phyloP scores from a whole-genome alignment of 164 flowering plant genomes.

The Protea cynaroides region DNA sequence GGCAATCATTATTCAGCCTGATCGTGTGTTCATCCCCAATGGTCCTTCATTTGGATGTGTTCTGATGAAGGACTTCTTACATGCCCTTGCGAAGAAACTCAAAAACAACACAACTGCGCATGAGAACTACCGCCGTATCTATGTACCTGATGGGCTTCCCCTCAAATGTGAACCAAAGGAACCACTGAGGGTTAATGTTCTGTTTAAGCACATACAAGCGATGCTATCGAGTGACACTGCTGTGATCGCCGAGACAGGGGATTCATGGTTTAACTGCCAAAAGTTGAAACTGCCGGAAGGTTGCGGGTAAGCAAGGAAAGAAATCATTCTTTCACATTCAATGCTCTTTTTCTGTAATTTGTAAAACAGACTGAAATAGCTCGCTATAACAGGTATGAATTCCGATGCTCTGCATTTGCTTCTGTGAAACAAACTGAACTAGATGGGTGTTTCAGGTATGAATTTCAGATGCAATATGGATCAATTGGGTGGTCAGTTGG shows the following conservation, averaged over 20 bases:
- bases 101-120: constrained; percentile 20
- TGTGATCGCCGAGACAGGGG: constrained; percentile 50
- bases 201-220: constrained; percentile 43
- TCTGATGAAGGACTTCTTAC: constrained; percentile 33
- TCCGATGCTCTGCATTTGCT: no score
- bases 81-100: constrained; percentile 25
- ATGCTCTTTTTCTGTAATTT: background rate
- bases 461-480: constrained; percentile 49
- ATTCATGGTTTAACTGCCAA: constrained; percentile 51
- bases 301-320: constrained; percentile 30
- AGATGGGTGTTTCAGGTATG: constrained; percentile 34
- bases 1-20: constrained; percentile 34
- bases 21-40: constrained; percentile 28
- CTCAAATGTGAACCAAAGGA: constrained; percentile 12
- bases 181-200: constrained; percentile 22
- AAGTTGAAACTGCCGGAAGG: constrained; percentile 41
- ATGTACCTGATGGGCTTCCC: constrained; percentile 25
- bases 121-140: constrained; percentile 22
- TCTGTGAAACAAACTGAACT: background rate
- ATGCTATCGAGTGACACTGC: constrained; percentile 34
- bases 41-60: constrained; percentile 39
- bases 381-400: no score
- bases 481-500: constrained; percentile 54
- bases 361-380: no score
- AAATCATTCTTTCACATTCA: background rate